These are phyloP conservation scores for Fraxinus floribunda DNA, from an alignment of 305 asterid species.

Conservation along the genomic window DNA sequence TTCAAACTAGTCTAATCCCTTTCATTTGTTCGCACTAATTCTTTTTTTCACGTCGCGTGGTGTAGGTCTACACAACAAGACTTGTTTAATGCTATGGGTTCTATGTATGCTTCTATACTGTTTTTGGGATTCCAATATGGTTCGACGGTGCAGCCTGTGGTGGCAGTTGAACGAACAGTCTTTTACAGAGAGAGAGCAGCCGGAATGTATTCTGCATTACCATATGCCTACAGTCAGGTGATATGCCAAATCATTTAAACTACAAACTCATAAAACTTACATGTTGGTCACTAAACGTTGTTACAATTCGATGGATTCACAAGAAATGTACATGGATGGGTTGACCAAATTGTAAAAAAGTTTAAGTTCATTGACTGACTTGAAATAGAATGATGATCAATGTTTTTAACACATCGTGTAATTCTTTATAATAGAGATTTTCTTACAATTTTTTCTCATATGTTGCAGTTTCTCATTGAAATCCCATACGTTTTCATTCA, in stretches of 20 bases:
- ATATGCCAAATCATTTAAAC: background rate
- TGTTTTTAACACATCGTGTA: background rate
- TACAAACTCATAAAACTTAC: background rate
- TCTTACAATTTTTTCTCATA: background rate
- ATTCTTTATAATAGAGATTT: background rate
- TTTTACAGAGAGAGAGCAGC: conserved; percentile 68
- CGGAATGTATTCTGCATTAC: conserved; percentile 63
- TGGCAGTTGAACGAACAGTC: conserved; percentile 57
- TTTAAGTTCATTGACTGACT: background rate
- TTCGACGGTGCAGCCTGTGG: conserved; percentile 57
- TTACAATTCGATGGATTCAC: background rate
- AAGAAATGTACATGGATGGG: background rate
- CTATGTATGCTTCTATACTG: conserved; percentile 47
- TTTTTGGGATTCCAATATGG: conserved; percentile 57
- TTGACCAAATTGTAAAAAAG: background rate
- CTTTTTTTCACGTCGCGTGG: conserved; percentile 1
- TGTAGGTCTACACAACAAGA: conserved; percentile 42
- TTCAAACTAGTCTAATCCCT: background rate
- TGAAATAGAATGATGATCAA: background rate
- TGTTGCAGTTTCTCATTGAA: conserved; percentile 39
- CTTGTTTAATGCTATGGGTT: conserved; percentile 54
- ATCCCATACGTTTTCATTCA: conserved; percentile 46
- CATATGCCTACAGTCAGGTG: conserved; percentile 61
- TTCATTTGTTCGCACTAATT: background rate
- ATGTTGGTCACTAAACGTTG: background rate